Evolutionary conservation across 257 asterid genomes (phyloP).

Genomic region (Sherardia arvensis): DNA sequence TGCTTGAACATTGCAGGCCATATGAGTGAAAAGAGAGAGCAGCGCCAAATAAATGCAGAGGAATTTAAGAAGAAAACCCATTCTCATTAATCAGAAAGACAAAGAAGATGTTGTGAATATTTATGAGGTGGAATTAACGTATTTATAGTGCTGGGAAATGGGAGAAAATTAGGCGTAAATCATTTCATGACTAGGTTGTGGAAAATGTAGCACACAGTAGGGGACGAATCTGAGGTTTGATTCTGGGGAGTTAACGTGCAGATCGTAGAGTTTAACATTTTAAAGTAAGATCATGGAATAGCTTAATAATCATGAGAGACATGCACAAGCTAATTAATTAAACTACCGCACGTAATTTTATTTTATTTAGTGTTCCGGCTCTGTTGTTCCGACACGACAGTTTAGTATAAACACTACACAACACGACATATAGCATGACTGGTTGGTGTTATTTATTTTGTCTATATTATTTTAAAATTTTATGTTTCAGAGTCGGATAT

Average conservation of each 20-base stretch:
- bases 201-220: background rate
- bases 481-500: too few species aligned
- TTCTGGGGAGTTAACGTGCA: slow-evolving; percentile 5
- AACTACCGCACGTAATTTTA: background rate
- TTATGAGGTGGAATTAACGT: background rate
- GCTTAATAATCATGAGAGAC: too few species aligned
- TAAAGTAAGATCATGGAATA: slow-evolving; percentile 7
- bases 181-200: slow-evolving; percentile 1
- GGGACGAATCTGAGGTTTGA: background rate
- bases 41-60: background rate
- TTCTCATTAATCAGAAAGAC: background rate
- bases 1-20: slow-evolving; percentile 1
- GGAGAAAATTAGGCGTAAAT: slow-evolving; percentile 1
- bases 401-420: too few species aligned
- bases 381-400: too few species aligned
- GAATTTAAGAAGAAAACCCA: background rate
- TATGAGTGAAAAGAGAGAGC: background rate
- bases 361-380: too few species aligned
- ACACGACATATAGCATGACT: too few species aligned
- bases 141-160: slow-evolving; percentile 1
- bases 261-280: slow-evolving; percentile 7
- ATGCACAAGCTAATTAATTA: background rate
- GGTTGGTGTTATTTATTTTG: too few species aligned
- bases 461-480: too few species aligned
- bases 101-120: background rate